Conservation (phyloP, 2,329 filamentous ascomycete species). For the Venturia asperata region DNA sequence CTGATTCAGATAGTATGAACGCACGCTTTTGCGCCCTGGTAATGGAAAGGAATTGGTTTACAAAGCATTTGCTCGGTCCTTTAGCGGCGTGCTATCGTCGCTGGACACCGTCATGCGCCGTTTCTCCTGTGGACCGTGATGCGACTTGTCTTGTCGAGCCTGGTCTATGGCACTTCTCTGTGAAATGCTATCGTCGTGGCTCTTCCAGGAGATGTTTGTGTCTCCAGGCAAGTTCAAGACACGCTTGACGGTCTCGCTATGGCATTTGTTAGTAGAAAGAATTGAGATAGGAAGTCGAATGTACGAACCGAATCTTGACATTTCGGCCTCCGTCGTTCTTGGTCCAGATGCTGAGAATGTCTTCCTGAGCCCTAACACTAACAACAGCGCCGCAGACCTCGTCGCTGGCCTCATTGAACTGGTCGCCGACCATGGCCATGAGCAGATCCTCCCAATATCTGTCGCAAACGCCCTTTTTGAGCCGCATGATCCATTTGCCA, state of each 20-base stretch:
- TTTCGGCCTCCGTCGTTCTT: constrained; percentile 87
- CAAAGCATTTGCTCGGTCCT: constrained; percentile 24
- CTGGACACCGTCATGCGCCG: constrained; percentile 35
- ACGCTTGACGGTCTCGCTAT: constrained; percentile 87
- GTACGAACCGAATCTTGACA: constrained; percentile 82
- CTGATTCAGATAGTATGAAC: constrained; percentile 18
- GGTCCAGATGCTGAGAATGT: constrained; percentile 97
- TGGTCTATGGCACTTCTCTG: constrained; percentile 87
- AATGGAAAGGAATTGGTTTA: constrained; percentile 20
- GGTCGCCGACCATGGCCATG: constrained; percentile 83
- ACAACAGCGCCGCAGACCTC: constrained; percentile 93
- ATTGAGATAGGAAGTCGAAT: neutral
- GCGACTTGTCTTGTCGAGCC: constrained; percentile 74
- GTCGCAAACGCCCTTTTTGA: constrained; percentile 96
- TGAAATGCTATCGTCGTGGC: constrained; percentile 90
- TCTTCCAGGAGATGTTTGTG: constrained; percentile 91
- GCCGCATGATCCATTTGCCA: constrained; percentile 92
- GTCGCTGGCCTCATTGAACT: constrained; percentile 85
- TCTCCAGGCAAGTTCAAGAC: constrained; percentile 78
- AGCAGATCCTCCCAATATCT: constrained; percentile 95
- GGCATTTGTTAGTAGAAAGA: constrained; percentile 25
- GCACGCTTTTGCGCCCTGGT: constrained; percentile 3
- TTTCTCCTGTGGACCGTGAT: constrained; percentile 34
- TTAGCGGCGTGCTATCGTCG: constrained; percentile 29
- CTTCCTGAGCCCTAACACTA: constrained; percentile 89